Evolutionary conservation across 2,329 filamentous ascomycete genomes (phyloP).

Genomic region (Pseudonectria foliicola): DNA sequence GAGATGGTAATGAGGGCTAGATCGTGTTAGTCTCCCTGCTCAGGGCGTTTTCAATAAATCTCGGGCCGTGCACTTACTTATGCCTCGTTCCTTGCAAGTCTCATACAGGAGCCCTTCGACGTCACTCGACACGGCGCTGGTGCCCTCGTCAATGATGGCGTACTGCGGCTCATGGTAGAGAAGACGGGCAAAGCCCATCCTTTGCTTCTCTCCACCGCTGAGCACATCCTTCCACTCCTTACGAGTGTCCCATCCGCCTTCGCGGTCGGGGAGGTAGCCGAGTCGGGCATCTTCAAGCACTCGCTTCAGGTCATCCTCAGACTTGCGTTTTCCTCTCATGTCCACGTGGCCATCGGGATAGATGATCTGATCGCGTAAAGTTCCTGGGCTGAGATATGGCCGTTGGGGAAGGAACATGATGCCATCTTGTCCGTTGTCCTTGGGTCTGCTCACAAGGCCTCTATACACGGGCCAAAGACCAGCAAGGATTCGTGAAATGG

Average conservation of each 20-base stretch:
- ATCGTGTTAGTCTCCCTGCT: constrained; percentile 11
- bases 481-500: constrained; percentile 79
- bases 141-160: constrained; percentile 92
- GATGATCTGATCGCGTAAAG: constrained; percentile 92
- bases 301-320: constrained; percentile 68
- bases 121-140: constrained; percentile 86
- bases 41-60: neutral
- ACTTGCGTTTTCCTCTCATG: constrained; percentile 75
- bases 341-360: constrained; percentile 93
- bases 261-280: constrained; percentile 82
- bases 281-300: constrained; percentile 78
- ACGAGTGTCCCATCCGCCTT: constrained; percentile 92
- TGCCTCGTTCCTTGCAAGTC: constrained; percentile 83
- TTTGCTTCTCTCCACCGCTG: constrained; percentile 95
- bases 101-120: constrained; percentile 94
- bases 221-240: constrained; percentile 99
- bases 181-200: constrained; percentile 82
- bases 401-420: constrained; percentile 98
- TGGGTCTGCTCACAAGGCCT: constrained; percentile 81
- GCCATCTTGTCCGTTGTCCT: constrained; percentile 72
- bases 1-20: constrained; percentile 88
- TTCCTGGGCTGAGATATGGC: constrained; percentile 86
- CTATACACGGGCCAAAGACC: constrained; percentile 96
- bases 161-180: constrained; percentile 94
- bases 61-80: constrained; percentile 56